Evolutionary conservation across 768 basidiomycete genomes (phyloP).

Genomic region (Suillus subaureus): DNA sequence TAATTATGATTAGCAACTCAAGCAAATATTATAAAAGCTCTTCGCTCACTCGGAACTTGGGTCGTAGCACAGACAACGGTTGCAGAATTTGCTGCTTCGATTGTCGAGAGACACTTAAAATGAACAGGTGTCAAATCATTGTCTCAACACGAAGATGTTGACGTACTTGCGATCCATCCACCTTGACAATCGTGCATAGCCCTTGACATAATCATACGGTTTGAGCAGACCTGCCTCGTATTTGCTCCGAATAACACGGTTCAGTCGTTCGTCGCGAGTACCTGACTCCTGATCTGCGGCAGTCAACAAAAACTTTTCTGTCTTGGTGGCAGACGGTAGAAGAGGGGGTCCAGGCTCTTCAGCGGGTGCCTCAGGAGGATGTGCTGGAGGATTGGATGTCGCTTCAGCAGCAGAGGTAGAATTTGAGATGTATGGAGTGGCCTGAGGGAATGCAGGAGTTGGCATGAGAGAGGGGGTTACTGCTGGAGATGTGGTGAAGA

Average conservation of each 20-base stretch:
- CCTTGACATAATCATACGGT: slow-evolving; percentile 96
- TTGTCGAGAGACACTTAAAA: slow-evolving; percentile 77
- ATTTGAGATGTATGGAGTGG: slow-evolving; percentile 21
- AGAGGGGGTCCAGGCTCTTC: slow-evolving; percentile 51
- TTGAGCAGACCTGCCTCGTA: slow-evolving; percentile 95
- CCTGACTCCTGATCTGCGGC: slow-evolving; percentile 95
- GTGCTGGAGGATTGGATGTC: slow-evolving; percentile 25
- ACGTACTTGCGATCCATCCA: slow-evolving; percentile 95
- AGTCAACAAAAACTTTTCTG: slow-evolving; percentile 87
- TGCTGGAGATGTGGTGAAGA: slow-evolving; percentile 66
- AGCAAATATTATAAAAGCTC: not conserved
- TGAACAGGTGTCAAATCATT: not conserved
- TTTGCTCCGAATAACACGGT: slow-evolving; percentile 91
- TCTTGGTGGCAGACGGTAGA: slow-evolving; percentile 74
- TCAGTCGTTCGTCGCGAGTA: slow-evolving; percentile 85
- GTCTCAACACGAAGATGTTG: not conserved
- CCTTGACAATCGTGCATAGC: slow-evolving; percentile 85
- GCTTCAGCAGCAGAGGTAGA: slow-evolving; percentile 21
- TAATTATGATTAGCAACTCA: slow-evolving; percentile 24
- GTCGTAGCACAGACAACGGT: slow-evolving; percentile 81
- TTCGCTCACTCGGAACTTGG: slow-evolving; percentile 76
- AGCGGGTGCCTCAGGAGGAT: slow-evolving; percentile 27
- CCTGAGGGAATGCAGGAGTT: slow-evolving; percentile 32
- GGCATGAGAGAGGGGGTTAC: slow-evolving; percentile 53
- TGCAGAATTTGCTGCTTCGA: slow-evolving; percentile 92